Percentiles rank a stretch among this genome's conserved stretches.
phyloP scores from a whole-genome alignment of 164 flowering plant species.

The Magnolia sinica region DNA sequence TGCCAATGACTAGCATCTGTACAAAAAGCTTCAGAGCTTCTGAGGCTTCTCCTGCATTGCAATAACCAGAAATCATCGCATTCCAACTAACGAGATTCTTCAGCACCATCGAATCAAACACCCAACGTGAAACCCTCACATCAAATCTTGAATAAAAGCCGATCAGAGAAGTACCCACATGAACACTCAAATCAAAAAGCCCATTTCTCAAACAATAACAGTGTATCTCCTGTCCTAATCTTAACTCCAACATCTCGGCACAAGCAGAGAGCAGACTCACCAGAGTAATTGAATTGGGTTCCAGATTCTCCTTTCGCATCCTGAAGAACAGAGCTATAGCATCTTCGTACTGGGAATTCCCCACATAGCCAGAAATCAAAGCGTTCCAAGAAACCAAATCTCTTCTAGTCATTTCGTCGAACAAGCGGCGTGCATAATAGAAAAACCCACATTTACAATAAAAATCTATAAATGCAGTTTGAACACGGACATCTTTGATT shows the following conservation, averaged over 20 bases:
- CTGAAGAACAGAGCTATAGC: slow-evolving; percentile 25
- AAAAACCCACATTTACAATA: slow-evolving; percentile 44
- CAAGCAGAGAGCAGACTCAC: slow-evolving; percentile 44
- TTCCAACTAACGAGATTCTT: slow-evolving; percentile 50
- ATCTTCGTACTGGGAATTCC: slow-evolving; percentile 25
- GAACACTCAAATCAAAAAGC: slow-evolving; percentile 25
- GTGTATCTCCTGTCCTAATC: slow-evolving; percentile 34
- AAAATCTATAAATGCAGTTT: slow-evolving; percentile 44
- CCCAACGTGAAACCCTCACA: slow-evolving; percentile 22
- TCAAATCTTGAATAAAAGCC: slow-evolving; percentile 46
- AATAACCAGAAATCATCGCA: slow-evolving; percentile 42
- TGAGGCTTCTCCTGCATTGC: slow-evolving; percentile 26
- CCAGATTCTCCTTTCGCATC: slow-evolving; percentile 34
- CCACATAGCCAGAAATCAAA: slow-evolving; percentile 39
- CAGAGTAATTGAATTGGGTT: slow-evolving; percentile 39
- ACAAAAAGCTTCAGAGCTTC: slow-evolving; percentile 35
- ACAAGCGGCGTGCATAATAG: slow-evolving; percentile 36
- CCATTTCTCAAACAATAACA: slow-evolving; percentile 54
- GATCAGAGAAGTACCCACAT: slow-evolving; percentile 51
- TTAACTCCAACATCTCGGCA: slow-evolving; percentile 24
- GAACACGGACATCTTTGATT: slow-evolving; percentile 36
- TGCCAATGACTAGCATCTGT: slow-evolving; percentile 30
- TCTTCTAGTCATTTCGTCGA: slow-evolving; percentile 35
- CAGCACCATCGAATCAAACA: slow-evolving; percentile 37
- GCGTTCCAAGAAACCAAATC: slow-evolving; percentile 51